Evolutionary conservation across 306 rosid species (phyloP), one percentile per base, ranked within the genome.

Genomic region (Casuarina glauca): DNA sequence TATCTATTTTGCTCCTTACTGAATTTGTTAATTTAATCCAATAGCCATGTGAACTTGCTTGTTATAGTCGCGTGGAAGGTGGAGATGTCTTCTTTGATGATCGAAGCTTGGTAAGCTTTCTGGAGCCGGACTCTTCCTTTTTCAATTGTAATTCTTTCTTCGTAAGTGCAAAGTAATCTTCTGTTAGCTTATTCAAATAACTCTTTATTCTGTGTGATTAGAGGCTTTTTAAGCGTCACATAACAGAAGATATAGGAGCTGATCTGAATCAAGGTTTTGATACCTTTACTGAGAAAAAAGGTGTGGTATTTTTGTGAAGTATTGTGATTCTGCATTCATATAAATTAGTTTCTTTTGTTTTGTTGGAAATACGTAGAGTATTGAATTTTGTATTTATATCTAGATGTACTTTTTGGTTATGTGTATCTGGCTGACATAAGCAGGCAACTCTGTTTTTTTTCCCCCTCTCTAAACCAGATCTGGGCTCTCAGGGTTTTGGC

Each of bases 201-300:
- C 38, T 42, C 19, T 66, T 78, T 64, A 44, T 52, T 77, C 69
- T 80, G 60, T 86, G 72, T 79, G 77, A 76, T 76, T 67, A 95
- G 99, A 88, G 99, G 82, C 97, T 93, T 82, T 95, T 95, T 79
- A 93, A 95, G 84, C 96, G 99, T 67, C 92, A 88, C 67, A 88
- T 95, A 70, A 86, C 90, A 41, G 99, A 95, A 81, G 97, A 95
- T 82, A 72, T 95, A 79, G 99, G 99, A 76, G 90, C 97, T 64
- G 89, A 90, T 87, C 83, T 95, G 75, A 91, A 91, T 78, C 86
- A 93, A 41, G 97, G 98, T 64, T 93, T 82, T 85, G 98, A 95
- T 72, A 91, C 94, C 80, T 95, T 86, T 80, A 81, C 73, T 64
- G 82, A 87, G 73, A 95, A 95, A 71, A 91, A 87, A 88, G 97